Percentiles rank a stretch among this genome's conserved stretches.
These are phyloP conservation scores for Aspergillus ochraceoroseus DNA, from an alignment of 2,329 filamentous ascomycete genomes.

Conservation along the genomic window DNA sequence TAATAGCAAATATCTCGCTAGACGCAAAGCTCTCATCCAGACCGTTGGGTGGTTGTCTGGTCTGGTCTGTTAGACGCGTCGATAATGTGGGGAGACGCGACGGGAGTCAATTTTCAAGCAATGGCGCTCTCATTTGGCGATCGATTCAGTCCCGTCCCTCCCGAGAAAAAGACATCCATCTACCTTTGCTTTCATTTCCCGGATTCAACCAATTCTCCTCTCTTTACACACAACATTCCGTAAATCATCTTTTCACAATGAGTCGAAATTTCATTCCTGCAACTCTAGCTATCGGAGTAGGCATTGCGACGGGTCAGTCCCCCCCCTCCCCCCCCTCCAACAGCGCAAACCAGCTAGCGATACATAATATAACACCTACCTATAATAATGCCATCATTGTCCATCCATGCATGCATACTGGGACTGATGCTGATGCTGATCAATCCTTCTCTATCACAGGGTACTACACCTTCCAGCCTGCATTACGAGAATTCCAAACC, in stretches of 20 bases:
- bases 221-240: too few relatives aligned
- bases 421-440: too few relatives aligned
- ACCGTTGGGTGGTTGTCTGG: background rate
- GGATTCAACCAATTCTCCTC: conserved; percentile 3
- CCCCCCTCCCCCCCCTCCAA: background rate
- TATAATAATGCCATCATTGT: too few relatives aligned
- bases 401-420: too few relatives aligned
- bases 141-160: conserved; percentile 3
- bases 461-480: conserved; percentile 44
- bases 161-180: too few relatives aligned
- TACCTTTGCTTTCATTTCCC: too few relatives aligned
- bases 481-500: conserved; percentile 35
- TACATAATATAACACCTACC: too few relatives aligned
- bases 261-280: conserved; percentile 39
- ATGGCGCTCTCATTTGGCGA: conserved; percentile 25
- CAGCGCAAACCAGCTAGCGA: too few relatives aligned
- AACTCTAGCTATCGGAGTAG: conserved; percentile 37
- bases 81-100: conserved; percentile 28
- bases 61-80: conserved; percentile 22
- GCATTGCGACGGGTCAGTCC: conserved; percentile 38
- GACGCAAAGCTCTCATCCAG: background rate
- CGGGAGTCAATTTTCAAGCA: conserved; percentile 10
- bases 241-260: conserved; percentile 27
- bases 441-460: conserved; percentile 30
- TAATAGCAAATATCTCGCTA: background rate